phyloP scores from a whole-genome alignment of 2,329 filamentous ascomycete genomes.

The Huntiella decipiens region DNA sequence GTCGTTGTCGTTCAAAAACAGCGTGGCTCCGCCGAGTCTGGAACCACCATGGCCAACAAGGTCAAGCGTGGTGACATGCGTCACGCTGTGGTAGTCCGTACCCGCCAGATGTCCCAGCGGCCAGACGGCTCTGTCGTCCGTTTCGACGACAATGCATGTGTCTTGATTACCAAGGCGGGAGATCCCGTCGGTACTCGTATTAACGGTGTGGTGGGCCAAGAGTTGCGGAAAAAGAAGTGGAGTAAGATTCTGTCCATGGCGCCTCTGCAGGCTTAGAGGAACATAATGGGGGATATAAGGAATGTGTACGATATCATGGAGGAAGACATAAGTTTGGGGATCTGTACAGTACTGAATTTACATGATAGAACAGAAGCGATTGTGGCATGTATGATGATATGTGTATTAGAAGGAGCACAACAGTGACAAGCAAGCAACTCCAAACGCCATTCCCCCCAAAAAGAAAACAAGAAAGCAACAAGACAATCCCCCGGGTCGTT shows the following conservation, averaged over 20 bases:
- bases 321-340: background rate
- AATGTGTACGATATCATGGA: background rate
- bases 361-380: too few species aligned
- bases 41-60: conserved; percentile 63
- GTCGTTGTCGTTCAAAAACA: conserved; percentile 95
- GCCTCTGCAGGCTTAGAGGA: conserved; percentile 39
- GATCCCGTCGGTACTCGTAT: conserved; percentile 87
- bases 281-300: background rate
- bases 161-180: conserved; percentile 88
- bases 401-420: too few species aligned
- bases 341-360: too few species aligned
- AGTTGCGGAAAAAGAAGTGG: conserved; percentile 86
- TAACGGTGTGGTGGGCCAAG: conserved; percentile 77
- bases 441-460: too few species aligned
- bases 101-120: conserved; percentile 68
- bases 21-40: conserved; percentile 50
- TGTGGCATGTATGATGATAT: too few species aligned
- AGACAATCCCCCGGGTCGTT: too few species aligned
- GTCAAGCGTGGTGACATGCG: conserved; percentile 92
- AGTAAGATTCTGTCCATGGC: conserved; percentile 95
- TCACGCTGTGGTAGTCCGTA: conserved; percentile 88
- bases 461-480: too few species aligned
- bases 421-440: too few species aligned
- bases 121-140: conserved; percentile 76
- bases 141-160: conserved; percentile 97